Percentiles rank a stretch among this genome's conserved stretches.
phyloP scores from a whole-genome alignment of 306 rosid species.

The Cercis canadensis region DNA sequence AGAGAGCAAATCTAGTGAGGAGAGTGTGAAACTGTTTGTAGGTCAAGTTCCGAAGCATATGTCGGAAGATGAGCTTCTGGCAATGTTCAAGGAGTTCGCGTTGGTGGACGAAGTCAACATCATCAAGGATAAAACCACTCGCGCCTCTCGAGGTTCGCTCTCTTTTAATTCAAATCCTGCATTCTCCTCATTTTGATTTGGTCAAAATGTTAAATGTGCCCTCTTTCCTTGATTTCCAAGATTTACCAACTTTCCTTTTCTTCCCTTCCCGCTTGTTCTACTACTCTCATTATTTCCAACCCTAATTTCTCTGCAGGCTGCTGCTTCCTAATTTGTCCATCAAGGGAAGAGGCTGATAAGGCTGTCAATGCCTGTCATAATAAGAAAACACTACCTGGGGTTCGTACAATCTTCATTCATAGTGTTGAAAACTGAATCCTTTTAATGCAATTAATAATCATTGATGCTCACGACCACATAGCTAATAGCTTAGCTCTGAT shows the following conservation, averaged over 20 bases:
- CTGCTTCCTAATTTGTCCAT: slow-evolving; percentile 90
- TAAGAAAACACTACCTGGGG: slow-evolving; percentile 92
- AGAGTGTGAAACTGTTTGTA: slow-evolving; percentile 94
- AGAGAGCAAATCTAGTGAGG: slow-evolving; percentile 78
- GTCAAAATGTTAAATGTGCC: slow-evolving; percentile 22
- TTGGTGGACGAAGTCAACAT: slow-evolving; percentile 96
- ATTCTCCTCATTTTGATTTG: not conserved
- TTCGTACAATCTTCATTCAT: slow-evolving; percentile 38
- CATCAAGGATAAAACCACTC: slow-evolving; percentile 93
- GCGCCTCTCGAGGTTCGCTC: slow-evolving; percentile 81
- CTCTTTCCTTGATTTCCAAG: not conserved
- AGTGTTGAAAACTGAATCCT: slow-evolving; percentile 21
- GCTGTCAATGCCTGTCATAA: slow-evolving; percentile 97
- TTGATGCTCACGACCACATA: slow-evolving; percentile 30
- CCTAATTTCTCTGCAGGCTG: slow-evolving; percentile 61
- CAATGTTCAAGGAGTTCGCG: slow-evolving; percentile 90
- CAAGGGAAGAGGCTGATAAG: slow-evolving; percentile 94
- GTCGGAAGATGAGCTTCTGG: slow-evolving; percentile 82
- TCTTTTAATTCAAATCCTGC: slow-evolving; percentile 24
- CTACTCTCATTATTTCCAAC: too few species aligned
- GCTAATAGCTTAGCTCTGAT: not conserved
- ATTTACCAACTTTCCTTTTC: not conserved
- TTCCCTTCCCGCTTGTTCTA: too few species aligned
- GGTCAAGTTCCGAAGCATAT: slow-evolving; percentile 99
- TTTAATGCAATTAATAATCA: slow-evolving; percentile 3